Evolutionary conservation across 164 flowering plant genomes (phyloP), one percentile per base, ranked within the genome.

Genomic region (Berberis vulgaris): DNA sequence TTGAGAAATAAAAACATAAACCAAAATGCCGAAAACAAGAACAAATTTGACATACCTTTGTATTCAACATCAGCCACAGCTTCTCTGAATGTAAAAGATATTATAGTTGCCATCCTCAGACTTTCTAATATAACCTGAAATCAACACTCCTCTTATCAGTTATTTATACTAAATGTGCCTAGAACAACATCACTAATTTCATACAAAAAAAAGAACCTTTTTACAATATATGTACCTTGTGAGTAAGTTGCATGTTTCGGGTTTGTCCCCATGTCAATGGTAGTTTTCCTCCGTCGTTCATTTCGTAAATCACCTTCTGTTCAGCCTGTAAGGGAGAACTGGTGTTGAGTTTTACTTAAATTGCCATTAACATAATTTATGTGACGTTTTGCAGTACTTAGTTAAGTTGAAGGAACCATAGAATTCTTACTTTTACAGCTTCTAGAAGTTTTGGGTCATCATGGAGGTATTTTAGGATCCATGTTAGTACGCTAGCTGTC

Each of bases 11-110:
- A 57, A 9, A 6, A 1, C 41, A 46, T 4, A 67, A 39, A 45
- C 3, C 26, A 26, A 54, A n/a, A 44, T 43, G 47, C 41, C 2
- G 5, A 43, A 13, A 41, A n/a, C 2, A 5, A 52, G 41, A 41
- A 13, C 42, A 55, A 12, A 45, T 55, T 4, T 43, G 6, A 55
- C 69, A 69, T 76, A 89, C 98, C 97, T 26, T 90, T 81, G 73
- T 86, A 93, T 61, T 88, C 92, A 1, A 90, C 96, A 80, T 93
- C 97, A 11, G 76, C 78, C 3, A 84, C 86, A 40, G 98, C 94
- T 75, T 93, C 97, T 65, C 97, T 79, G 50, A 86, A 93, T 13
- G 92, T 82, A 77, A 90, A 93, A 6, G 96, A 86, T 69, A 93
- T 83, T 61, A 93, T 90, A 79, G 86, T 86, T 53, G 96, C 85